phyloP scores from a whole-genome alignment of 129 eudicot species.

The Flaveria bidentis region DNA sequence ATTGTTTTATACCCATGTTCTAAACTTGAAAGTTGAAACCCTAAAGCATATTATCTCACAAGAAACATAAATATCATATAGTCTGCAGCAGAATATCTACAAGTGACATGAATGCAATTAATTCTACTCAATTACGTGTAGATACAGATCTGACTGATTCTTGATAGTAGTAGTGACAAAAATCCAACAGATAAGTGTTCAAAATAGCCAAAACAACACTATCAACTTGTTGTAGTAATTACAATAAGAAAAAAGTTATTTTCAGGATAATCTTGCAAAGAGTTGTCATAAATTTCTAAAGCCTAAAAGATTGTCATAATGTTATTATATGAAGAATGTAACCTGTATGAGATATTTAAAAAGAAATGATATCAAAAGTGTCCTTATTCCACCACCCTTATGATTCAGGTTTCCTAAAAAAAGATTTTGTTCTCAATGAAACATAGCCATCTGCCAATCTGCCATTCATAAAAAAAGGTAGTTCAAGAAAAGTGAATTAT shows the following conservation, averaged over 20 bases:
- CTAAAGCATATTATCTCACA: conserved; percentile 9
- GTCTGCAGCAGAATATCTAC: background rate
- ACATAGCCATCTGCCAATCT: too few relatives aligned
- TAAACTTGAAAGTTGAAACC: background rate
- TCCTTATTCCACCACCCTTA: background rate
- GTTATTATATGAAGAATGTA: background rate
- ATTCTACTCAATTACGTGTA: background rate
- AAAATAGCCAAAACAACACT: background rate
- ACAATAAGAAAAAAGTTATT: too few relatives aligned
- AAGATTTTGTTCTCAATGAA: background rate
- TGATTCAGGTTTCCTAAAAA: background rate
- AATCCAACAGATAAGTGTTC: background rate
- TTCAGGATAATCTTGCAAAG: too few relatives aligned
- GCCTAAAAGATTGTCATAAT: background rate
- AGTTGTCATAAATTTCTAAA: background rate
- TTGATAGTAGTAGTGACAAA: conserved; percentile 5
- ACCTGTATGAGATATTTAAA: background rate
- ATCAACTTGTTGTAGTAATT: background rate
- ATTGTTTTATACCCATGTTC: background rate
- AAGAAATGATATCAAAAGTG: background rate
- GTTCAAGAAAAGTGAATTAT: conserved; percentile 12
- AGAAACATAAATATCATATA: background rate
- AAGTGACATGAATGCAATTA: background rate
- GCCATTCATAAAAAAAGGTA: background rate
- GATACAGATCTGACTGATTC: background rate